Conservation (phyloP, 768 basidiomycete species). For the Terana coerulea region DNA sequence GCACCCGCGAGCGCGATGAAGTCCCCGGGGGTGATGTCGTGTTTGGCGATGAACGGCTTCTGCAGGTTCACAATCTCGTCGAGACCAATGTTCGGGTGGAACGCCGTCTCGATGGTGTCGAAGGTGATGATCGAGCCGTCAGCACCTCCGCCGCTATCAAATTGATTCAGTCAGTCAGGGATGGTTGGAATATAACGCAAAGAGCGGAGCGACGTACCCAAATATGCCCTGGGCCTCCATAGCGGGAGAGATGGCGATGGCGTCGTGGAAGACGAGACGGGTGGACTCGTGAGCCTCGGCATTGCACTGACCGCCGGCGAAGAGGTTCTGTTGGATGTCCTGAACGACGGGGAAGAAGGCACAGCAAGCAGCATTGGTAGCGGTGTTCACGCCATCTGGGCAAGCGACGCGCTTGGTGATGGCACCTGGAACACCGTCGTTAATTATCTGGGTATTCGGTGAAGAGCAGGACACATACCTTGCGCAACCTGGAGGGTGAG, state of each 20-base stretch:
- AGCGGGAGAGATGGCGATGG: constrained; percentile 10
- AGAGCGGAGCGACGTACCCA: constrained; percentile 10
- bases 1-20: constrained; percentile 32
- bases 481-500: no score
- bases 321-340: constrained; percentile 25
- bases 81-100: constrained; percentile 39
- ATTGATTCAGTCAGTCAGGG: background rate
- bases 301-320: constrained; percentile 25
- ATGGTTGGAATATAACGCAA: background rate
- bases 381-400: constrained; percentile 30
- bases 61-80: constrained; percentile 31
- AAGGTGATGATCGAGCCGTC: constrained; percentile 51
- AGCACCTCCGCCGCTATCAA: constrained; percentile 26
- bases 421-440: no score
- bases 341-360: constrained; percentile 26
- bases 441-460: no score
- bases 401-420: constrained; percentile 26
- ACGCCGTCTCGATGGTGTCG: constrained; percentile 37
- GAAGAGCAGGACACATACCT: no score
- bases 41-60: constrained; percentile 31
- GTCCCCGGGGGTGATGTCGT: constrained; percentile 40
- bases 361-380: constrained; percentile 27
- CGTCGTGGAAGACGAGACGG: constrained; percentile 25
- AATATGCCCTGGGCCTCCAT: constrained; percentile 14
- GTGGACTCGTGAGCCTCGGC: constrained; percentile 25